Percentiles rank a stretch among this genome's conserved stretches.
Evolutionary conservation across 768 basidiomycete species (phyloP).

Genomic region (Scleroderma bovista): DNA sequence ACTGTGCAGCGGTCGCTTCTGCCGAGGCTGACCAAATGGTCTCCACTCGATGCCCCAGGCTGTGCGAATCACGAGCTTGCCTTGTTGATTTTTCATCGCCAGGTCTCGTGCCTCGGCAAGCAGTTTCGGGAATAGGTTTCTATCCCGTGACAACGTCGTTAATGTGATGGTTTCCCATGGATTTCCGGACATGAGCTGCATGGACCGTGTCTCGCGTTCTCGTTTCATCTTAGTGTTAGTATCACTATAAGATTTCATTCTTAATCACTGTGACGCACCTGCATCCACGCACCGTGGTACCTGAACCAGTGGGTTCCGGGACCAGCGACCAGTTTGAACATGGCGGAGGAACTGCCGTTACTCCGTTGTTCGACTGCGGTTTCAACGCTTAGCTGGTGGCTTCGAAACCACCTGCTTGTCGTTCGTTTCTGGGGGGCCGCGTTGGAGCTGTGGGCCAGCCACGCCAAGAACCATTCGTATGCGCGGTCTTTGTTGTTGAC

Average conservation of each 20-base stretch:
- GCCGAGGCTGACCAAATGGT: conserved; percentile 88
- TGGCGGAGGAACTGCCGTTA: conserved; percentile 85
- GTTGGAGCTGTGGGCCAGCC: conserved; percentile 78
- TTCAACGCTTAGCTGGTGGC: conserved; percentile 93
- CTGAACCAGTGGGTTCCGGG: conserved; percentile 92
- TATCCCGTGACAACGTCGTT: conserved; percentile 86
- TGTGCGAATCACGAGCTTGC: conserved; percentile 92
- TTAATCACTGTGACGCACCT: conserved; percentile 43
- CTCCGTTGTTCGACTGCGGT: conserved; percentile 84
- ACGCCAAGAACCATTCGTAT: conserved; percentile 95
- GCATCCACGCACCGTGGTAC: conserved; percentile 92
- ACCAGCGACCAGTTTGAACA: conserved; percentile 93
- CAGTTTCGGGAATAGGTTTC: conserved; percentile 70
- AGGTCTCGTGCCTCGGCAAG: conserved; percentile 87
- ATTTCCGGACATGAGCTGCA: conserved; percentile 84
- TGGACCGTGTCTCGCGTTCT: conserved; percentile 88
- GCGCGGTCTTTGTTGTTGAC: conserved; percentile 93
- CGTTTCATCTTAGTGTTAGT: conserved; percentile 70
- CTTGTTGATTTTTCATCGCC: conserved; percentile 81
- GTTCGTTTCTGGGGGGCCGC: conserved; percentile 23
- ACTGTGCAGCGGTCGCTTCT: conserved; percentile 80
- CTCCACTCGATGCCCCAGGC: conserved; percentile 97
- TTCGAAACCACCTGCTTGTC: conserved; percentile 49
- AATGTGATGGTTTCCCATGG: conserved; percentile 98
- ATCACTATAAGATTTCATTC: background rate